phyloP scores from a whole-genome alignment of 2,329 filamentous ascomycete species.

The Bipolaris bicolor region DNA sequence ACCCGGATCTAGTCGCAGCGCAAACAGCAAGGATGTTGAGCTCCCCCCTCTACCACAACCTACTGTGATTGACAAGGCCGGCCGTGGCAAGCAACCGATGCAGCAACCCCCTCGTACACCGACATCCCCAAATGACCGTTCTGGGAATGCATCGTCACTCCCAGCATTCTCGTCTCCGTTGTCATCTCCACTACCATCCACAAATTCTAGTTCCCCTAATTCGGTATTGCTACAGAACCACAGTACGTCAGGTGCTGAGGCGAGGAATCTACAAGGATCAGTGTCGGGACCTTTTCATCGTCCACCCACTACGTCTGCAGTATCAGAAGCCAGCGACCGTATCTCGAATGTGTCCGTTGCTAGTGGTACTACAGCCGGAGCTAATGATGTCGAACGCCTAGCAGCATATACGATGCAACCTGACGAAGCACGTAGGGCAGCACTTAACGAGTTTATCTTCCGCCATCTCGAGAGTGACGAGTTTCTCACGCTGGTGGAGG shows the following conservation, averaged over 20 bases:
- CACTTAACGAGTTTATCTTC: constrained; percentile 59
- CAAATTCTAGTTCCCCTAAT: constrained; percentile 13
- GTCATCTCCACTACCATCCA: constrained; percentile 15
- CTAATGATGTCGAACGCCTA: constrained; percentile 19
- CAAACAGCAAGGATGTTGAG: constrained; percentile 25
- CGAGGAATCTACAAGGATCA: constrained; percentile 10
- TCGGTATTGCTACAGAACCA: constrained; percentile 28
- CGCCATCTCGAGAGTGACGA: constrained; percentile 56
- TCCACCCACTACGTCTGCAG: constrained; percentile 12
- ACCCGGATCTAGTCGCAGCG: constrained; percentile 26
- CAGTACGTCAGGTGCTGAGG: constrained; percentile 20
- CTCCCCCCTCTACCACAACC: constrained; percentile 48
- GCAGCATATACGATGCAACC: constrained; percentile 48
- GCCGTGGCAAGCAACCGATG: constrained; percentile 7
- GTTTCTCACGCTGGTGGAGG: constrained; percentile 59
- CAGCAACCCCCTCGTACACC: constrained; percentile 14
- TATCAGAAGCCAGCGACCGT: constrained; percentile 5
- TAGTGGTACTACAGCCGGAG: background rate
- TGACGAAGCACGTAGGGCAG: constrained; percentile 49
- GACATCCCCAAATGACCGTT: constrained; percentile 3
- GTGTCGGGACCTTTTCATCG: background rate
- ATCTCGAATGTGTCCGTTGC: background rate
- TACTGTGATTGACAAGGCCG: constrained; percentile 30
- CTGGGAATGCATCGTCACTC: constrained; percentile 12
- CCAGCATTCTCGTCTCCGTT: constrained; percentile 19